Conservation (phyloP, 2,329 filamentous ascomycete species). For the Hymenoscyphus albidus region DNA sequence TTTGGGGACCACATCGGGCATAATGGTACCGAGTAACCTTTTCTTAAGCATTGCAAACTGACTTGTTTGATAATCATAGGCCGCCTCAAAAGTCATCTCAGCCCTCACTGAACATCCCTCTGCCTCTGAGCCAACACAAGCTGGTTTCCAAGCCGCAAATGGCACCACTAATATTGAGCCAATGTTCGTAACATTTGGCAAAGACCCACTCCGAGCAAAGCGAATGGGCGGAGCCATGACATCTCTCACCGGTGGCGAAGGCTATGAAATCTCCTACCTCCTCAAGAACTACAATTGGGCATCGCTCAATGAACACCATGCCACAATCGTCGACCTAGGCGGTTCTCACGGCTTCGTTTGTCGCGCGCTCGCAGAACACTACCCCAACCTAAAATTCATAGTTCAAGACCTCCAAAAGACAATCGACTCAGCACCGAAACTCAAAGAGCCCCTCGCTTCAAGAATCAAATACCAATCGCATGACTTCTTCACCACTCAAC, state of each 20-base stretch:
- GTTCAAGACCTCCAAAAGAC: constrained; percentile 51
- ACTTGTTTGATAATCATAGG: constrained; percentile 34
- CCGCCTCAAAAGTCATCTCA: constrained; percentile 44
- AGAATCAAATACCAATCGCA: constrained; percentile 39
- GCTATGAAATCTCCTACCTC: constrained; percentile 51
- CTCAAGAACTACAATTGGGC: constrained; percentile 52
- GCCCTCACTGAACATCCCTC: constrained; percentile 45
- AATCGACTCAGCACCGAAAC: constrained; percentile 44
- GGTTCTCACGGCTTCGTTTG: constrained; percentile 56
- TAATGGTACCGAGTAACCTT: neutral
- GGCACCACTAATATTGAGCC: constrained; percentile 48
- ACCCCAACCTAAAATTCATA: constrained; percentile 49
- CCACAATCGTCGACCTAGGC: constrained; percentile 55
- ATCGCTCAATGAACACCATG: constrained; percentile 42
- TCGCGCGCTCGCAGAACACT: constrained; percentile 49
- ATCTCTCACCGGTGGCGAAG: constrained; percentile 51
- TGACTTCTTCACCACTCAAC: constrained; percentile 41
- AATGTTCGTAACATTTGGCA: constrained; percentile 52
- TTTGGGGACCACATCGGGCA: neutral
- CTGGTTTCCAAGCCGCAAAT: constrained; percentile 51
- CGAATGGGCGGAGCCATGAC: constrained; percentile 54
- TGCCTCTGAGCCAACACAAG: constrained; percentile 45
- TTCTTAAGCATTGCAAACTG: neutral
- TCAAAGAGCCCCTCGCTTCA: constrained; percentile 39
- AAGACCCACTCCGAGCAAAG: constrained; percentile 44